Percentiles rank a stretch among this genome's conserved stretches.
Conservation (phyloP, 306 rosid genomes). For the Ormosia semicastrata region DNA sequence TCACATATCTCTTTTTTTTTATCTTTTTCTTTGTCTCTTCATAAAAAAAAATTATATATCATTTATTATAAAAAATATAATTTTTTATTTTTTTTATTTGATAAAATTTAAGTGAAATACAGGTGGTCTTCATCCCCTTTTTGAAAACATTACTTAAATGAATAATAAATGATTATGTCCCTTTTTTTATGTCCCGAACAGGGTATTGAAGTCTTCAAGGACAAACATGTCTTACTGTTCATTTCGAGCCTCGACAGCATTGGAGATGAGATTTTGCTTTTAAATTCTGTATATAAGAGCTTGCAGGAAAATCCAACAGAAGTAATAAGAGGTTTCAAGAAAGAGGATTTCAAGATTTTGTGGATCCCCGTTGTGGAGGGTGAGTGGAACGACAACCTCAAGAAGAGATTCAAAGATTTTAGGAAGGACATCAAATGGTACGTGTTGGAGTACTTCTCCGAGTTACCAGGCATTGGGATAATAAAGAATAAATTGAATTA, state of each 20-base stretch:
- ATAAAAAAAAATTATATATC: too few species aligned
- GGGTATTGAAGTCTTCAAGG: slow-evolving; percentile 25
- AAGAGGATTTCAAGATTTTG: slow-evolving; percentile 37
- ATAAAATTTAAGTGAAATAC: too few species aligned
- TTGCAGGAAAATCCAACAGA: slow-evolving; percentile 23
- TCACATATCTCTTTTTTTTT: too few species aligned
- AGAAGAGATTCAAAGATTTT: neutral
- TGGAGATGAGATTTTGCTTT: slow-evolving; percentile 34
- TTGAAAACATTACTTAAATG: neutral
- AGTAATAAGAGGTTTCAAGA: slow-evolving; percentile 10
- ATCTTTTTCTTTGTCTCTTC: too few species aligned
- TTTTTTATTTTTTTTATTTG: too few species aligned
- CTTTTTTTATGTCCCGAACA: slow-evolving; percentile 13
- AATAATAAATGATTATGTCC: neutral
- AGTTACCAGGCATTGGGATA: slow-evolving; percentile 13
- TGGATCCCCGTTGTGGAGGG: slow-evolving; percentile 37
- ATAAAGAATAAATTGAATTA: slow-evolving; percentile 23
- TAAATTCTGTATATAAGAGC: slow-evolving; percentile 29
- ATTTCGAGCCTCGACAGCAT: slow-evolving; percentile 28
- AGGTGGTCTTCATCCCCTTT: too few species aligned
- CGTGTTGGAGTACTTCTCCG: slow-evolving; percentile 20
- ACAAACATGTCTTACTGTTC: slow-evolving; percentile 30
- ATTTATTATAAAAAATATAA: too few species aligned
- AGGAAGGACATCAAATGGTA: slow-evolving; percentile 29
- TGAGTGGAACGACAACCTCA: neutral